phyloP scores from a whole-genome alignment of 352 stramenopile species.

The Globisporangium radiosum region DNA sequence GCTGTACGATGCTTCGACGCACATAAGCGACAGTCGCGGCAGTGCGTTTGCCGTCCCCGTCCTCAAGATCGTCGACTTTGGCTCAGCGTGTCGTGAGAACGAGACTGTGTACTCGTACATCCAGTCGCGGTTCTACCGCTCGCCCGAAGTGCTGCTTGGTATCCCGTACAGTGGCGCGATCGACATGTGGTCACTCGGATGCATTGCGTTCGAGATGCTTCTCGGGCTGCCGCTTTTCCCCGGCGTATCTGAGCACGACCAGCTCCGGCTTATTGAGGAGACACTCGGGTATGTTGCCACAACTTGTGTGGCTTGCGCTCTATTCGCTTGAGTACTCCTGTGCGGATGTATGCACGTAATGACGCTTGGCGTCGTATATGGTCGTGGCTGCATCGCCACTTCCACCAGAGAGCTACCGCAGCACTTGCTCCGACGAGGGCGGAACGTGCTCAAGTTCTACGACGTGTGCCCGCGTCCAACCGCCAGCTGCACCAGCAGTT shows the following conservation, averaged over 20 bases:
- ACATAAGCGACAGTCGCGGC: background rate
- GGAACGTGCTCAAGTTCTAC: slow-evolving; percentile 43
- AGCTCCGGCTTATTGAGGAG: slow-evolving; percentile 90
- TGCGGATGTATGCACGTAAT: too few relatives aligned
- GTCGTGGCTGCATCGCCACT: background rate
- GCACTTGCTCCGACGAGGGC: slow-evolving; percentile 23
- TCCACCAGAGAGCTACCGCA: slow-evolving; percentile 18
- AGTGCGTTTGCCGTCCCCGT: slow-evolving; percentile 9
- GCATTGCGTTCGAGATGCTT: slow-evolving; percentile 88
- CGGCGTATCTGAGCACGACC: slow-evolving; percentile 90
- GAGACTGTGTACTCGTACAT: slow-evolving; percentile 93
- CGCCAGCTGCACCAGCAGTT: background rate
- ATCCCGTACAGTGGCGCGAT: slow-evolving; percentile 49
- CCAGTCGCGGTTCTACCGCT: slow-evolving; percentile 92
- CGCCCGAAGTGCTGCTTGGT: slow-evolving; percentile 60
- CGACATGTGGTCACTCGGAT: slow-evolving; percentile 59
- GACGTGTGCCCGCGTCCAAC: slow-evolving; percentile 17
- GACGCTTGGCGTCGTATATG: too few relatives aligned
- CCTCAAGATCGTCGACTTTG: slow-evolving; percentile 96
- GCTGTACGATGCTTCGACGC: slow-evolving; percentile 26
- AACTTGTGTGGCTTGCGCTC: too few relatives aligned
- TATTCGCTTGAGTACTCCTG: too few relatives aligned
- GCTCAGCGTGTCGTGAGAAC: slow-evolving; percentile 82
- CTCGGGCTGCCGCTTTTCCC: slow-evolving; percentile 93
- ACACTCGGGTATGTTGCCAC: slow-evolving; percentile 45